phyloP scores from a whole-genome alignment of 1,139 yeast genomes.

The Geotrichum macrosporum region DNA sequence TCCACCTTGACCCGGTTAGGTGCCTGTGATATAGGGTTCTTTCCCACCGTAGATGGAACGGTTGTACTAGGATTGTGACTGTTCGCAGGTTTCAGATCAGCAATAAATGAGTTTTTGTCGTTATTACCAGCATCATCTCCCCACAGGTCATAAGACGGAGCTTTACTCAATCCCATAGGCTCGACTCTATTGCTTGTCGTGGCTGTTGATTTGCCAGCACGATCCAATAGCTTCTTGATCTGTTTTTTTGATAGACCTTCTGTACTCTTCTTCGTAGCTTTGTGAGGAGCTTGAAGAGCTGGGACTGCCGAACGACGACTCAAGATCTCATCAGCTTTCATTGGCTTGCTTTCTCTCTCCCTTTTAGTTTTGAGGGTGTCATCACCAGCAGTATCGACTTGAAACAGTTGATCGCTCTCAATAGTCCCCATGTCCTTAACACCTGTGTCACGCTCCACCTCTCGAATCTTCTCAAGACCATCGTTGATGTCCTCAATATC shows the following conservation, averaged over 20 bases:
- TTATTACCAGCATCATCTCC: conserved; percentile 5
- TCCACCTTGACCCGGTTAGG: conserved; percentile 31
- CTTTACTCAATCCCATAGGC: conserved; percentile 49
- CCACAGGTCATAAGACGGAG: conserved; percentile 65
- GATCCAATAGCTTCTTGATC: conserved; percentile 61
- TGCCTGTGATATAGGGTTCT: conserved; percentile 49
- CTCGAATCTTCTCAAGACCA: conserved; percentile 65
- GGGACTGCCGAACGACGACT: conserved; percentile 75
- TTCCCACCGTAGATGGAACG: conserved; percentile 46
- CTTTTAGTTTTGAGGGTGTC: conserved; percentile 36
- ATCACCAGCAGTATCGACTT: conserved; percentile 69
- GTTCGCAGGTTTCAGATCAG: conserved; percentile 22
- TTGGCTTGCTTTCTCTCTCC: conserved; percentile 43
- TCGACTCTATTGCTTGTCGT: conserved; percentile 53
- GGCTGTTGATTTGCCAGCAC: conserved; percentile 55
- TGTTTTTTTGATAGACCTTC: conserved; percentile 67
- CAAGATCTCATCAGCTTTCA: conserved; percentile 70
- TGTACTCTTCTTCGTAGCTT: conserved; percentile 39
- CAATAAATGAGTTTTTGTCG: conserved; percentile 21
- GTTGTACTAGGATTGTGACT: conserved; percentile 25
- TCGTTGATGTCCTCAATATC: conserved; percentile 74
- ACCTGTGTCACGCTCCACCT: conserved; percentile 52
- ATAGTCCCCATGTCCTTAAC: conserved; percentile 26
- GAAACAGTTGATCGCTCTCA: conserved; percentile 49
- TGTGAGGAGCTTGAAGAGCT: conserved; percentile 48